phyloP scores from a whole-genome alignment of 805 yeast genomes.

The Spathaspora girioi region DNA sequence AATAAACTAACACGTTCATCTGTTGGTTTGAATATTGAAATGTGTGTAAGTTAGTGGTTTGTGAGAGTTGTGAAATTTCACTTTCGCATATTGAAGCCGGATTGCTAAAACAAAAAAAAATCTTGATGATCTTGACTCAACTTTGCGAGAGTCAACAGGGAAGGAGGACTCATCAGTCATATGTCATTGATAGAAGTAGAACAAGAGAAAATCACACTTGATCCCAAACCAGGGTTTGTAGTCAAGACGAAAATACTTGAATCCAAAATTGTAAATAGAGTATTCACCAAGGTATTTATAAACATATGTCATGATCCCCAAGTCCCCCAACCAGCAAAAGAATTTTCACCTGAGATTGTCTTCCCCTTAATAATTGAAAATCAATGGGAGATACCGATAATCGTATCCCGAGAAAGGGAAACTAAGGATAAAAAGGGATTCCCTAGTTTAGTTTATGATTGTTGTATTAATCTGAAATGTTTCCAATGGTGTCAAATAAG shows the following conservation, averaged over 20 bases:
- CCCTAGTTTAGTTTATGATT: constrained; percentile 66
- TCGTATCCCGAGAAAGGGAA: constrained; percentile 55
- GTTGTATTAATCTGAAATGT: constrained; percentile 66
- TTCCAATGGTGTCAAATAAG: constrained; percentile 60
- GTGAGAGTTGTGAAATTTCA: too few species aligned
- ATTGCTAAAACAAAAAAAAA: too few species aligned
- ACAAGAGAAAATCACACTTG: constrained; percentile 17
- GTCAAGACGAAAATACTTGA: constrained; percentile 56
- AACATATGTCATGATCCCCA: constrained; percentile 67
- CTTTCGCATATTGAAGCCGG: too few species aligned
- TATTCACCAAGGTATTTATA: constrained; percentile 64
- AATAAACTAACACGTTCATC: constrained; percentile 36
- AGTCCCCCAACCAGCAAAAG: constrained; percentile 59
- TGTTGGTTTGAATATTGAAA: too few species aligned
- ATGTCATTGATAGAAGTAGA: constrained; percentile 1
- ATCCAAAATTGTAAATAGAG: constrained; percentile 21
- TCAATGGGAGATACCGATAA: constrained; percentile 84
- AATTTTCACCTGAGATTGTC: constrained; percentile 54
- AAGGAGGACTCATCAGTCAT: neutral
- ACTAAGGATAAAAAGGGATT: constrained; percentile 70
- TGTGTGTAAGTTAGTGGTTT: neutral
- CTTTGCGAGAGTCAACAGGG: neutral
- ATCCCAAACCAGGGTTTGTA: constrained; percentile 71
- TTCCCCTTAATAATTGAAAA: constrained; percentile 63
- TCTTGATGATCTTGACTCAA: neutral